Evolutionary conservation across 176 grass and related monocot species (phyloP).

Genomic region (Aegilops bicornis): DNA sequence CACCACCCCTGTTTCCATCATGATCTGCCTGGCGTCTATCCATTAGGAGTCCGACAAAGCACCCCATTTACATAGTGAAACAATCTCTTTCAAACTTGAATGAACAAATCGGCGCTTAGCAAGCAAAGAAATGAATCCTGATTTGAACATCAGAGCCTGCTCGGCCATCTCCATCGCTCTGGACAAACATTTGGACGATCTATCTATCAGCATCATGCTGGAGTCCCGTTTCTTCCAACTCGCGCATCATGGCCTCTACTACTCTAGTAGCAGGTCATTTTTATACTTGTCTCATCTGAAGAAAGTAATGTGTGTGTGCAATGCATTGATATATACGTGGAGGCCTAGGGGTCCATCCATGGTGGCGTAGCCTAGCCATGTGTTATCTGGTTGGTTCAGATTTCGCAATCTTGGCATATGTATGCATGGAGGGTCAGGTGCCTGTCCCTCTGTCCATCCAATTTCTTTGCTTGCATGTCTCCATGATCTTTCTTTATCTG

Average conservation of each 20-base stretch:
- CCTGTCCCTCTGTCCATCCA: background rate
- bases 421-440: background rate
- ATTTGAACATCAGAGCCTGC: constrained; percentile 28
- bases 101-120: constrained; percentile 19
- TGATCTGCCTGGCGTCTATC: constrained; percentile 31
- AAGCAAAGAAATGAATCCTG: constrained; percentile 32
- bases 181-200: constrained; percentile 35
- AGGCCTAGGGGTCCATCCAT: constrained; percentile 26
- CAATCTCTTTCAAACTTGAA: constrained; percentile 33
- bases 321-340: constrained; percentile 10
- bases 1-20: constrained; percentile 24
- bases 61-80: constrained; percentile 20
- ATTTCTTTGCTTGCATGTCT: too few species aligned
- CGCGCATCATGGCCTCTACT: background rate
- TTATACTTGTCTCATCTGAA: constrained; percentile 40
- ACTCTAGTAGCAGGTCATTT: constrained; percentile 32
- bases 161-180: constrained; percentile 12
- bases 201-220: constrained; percentile 10
- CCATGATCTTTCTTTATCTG: constrained; percentile 30
- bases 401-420: constrained; percentile 36
- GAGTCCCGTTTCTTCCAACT: constrained; percentile 22
- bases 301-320: constrained; percentile 9
- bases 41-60: constrained; percentile 14
- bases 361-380: constrained; percentile 6
- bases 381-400: constrained; percentile 42